Conservation (phyloP, 257 asterid species). For the Handroanthus guayacan region DNA sequence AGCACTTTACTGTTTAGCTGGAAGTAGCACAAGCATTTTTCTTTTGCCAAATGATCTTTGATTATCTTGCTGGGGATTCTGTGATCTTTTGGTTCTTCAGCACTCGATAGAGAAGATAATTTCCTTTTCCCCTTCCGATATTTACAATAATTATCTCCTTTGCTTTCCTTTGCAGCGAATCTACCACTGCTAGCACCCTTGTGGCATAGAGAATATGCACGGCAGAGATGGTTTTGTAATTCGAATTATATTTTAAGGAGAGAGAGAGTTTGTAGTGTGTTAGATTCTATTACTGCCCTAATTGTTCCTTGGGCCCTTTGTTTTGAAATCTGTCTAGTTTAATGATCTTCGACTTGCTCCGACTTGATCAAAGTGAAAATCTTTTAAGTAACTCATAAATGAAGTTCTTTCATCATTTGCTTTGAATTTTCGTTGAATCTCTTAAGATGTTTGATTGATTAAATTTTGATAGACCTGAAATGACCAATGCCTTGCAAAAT, state of each 20-base stretch:
- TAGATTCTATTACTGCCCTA: constrained; percentile 17
- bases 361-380: no score
- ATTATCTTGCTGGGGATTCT: no score
- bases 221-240: constrained; percentile 30
- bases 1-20: no score
- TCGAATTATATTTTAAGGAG: constrained; percentile 26
- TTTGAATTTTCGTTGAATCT: neutral
- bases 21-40: no score
- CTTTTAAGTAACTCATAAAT: neutral
- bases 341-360: constrained; percentile 26
- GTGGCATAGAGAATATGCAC: constrained; percentile 50
- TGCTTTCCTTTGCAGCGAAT: constrained; percentile 54
- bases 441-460: neutral
- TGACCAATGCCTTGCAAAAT: no score
- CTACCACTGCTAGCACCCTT: constrained; percentile 74
- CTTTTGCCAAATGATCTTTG: no score
- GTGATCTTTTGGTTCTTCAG: neutral
- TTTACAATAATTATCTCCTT: neutral
- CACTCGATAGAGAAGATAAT: neutral
- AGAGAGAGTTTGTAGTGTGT: constrained; percentile 15
- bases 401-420: neutral
- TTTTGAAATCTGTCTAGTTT: constrained; percentile 33
- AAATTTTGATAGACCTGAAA: neutral
- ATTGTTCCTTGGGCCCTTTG: constrained; percentile 12
- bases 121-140: neutral